Evolutionary conservation across 495 filamentous ascomycete species (phyloP).

Genomic region (Hypoxylon trugodes): DNA sequence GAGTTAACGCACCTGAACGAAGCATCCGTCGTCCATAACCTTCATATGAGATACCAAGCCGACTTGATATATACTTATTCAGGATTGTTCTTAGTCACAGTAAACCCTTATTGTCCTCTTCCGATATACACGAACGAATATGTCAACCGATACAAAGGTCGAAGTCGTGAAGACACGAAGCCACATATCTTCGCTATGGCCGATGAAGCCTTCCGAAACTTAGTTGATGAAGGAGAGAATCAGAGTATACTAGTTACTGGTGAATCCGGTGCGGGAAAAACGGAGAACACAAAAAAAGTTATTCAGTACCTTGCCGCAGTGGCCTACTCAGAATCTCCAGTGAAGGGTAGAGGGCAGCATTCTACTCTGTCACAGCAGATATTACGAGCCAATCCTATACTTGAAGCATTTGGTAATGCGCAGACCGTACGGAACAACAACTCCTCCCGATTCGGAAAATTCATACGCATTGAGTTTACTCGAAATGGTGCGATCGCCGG

Average conservation of each 20-base stretch:
- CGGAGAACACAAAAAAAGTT: conserved; percentile 99
- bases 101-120: conserved; percentile 95
- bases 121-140: conserved; percentile 98
- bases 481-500: conserved; percentile 91
- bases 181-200: conserved; percentile 99
- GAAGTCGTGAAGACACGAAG: conserved; percentile 88
- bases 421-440: conserved; percentile 99
- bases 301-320: conserved; percentile 98
- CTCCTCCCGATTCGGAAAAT: conserved; percentile 98
- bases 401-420: conserved; percentile 98
- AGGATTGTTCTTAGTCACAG: conserved; percentile 93
- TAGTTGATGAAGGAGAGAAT: conserved; percentile 94
- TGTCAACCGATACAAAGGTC: conserved; percentile 94
- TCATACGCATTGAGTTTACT: conserved; percentile 96
- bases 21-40: conserved; percentile 96
- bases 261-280: conserved; percentile 98
- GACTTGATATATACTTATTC: conserved; percentile 99
- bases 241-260: conserved; percentile 98
- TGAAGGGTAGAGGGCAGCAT: conserved; percentile 70
- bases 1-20: conserved; percentile 98
- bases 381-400: conserved; percentile 93
- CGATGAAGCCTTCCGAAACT: conserved; percentile 95
- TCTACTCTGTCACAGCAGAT: conserved; percentile 97
- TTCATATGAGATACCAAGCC: conserved; percentile 90
- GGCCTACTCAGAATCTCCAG: conserved; percentile 79